Evolutionary conservation across 139 green algal genomes (phyloP), one percentile per base, ranked within the genome.

Genomic region (Mychonastes homosphaera): DNA sequence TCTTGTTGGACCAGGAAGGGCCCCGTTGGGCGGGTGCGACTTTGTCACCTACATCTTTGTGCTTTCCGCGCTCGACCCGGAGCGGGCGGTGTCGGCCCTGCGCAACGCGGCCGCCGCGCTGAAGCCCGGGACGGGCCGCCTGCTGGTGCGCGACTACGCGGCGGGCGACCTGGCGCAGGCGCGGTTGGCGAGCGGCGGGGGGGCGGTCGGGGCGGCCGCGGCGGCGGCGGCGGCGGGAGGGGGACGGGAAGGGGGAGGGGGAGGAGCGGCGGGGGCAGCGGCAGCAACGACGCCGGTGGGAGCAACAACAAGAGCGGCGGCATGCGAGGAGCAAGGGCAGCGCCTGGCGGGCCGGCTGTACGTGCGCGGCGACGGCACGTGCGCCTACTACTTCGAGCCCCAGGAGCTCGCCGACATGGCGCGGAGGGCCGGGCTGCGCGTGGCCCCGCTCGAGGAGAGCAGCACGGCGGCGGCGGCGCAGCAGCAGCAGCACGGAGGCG

Each of bases 41-140:
- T 72, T 78, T 32, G 67, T 69, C 38, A 81, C 58, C 33, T 69
- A 76, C 34, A 62, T 98, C 1, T 98, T 98, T 72, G 86, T 96
- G 28, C 73, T 98, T 41, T 95, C 84, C 0, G 91, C 91, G 0
- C 84, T 98, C 6, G 64, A 27, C 43, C 16, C 13, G 10, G 16
- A 29, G 10, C 48, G 28, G 35, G 12, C 6, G 35, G 34, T 3
- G 53, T 64, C 82, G 66, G 84, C 79, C 1, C 46, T 92, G 8
- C 44, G 50, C 18, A 81, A 84, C 38, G 60, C 90, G 16, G 81
- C 71, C 0, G 33, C 29, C 3, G 56, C 64, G 33, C 64, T 94
- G 33, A 72, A 71, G 30, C 67, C 71, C 0, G 79, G 87, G 3
- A 54, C 26, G 1, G 86, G 83, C 4, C 53, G 62, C 27, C 52